These are phyloP conservation scores for Macrolepiota fuliginosa DNA, from an alignment of 768 basidiomycete genomes.

Conservation along the genomic window DNA sequence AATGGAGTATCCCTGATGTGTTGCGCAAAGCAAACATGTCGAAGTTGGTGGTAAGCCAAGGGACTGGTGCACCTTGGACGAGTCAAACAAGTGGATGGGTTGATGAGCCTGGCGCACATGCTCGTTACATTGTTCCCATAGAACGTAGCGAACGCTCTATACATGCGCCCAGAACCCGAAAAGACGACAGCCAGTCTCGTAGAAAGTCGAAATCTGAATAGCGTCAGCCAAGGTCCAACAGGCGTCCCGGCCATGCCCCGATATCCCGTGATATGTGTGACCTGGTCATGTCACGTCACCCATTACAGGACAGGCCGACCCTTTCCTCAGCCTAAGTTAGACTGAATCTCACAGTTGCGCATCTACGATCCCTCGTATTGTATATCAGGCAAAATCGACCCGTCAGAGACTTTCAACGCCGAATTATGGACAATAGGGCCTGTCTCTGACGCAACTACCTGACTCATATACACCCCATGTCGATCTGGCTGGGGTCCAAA, in stretches of 20 bases:
- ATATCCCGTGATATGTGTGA: constrained; percentile 11
- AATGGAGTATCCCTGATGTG: neutral
- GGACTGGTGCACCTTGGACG: constrained; percentile 7
- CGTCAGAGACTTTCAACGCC: neutral
- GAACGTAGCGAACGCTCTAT: constrained; percentile 33
- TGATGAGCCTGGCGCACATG: constrained; percentile 12
- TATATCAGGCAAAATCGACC: constrained; percentile 14
- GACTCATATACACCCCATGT: constrained; percentile 6
- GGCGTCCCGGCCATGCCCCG: neutral
- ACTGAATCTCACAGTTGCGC: constrained; percentile 1
- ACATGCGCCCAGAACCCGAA: constrained; percentile 38
- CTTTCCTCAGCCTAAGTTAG: neutral
- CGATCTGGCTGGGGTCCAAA: neutral
- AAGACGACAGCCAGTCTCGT: constrained; percentile 15
- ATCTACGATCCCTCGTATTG: constrained; percentile 16
- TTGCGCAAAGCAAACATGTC: neutral
- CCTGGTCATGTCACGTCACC: constrained; percentile 8
- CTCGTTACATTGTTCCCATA: constrained; percentile 39
- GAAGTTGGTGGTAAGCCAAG: neutral
- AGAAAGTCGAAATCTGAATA: constrained; percentile 5
- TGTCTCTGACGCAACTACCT: neutral
- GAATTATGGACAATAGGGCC: neutral
- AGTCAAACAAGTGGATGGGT: neutral
- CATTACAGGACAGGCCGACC: neutral
- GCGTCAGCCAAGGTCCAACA: neutral